Evolutionary conservation across 495 filamentous ascomycete genomes (phyloP), one percentile per base, ranked within the genome.

Genomic region (Opeltia flavorubescens): DNA sequence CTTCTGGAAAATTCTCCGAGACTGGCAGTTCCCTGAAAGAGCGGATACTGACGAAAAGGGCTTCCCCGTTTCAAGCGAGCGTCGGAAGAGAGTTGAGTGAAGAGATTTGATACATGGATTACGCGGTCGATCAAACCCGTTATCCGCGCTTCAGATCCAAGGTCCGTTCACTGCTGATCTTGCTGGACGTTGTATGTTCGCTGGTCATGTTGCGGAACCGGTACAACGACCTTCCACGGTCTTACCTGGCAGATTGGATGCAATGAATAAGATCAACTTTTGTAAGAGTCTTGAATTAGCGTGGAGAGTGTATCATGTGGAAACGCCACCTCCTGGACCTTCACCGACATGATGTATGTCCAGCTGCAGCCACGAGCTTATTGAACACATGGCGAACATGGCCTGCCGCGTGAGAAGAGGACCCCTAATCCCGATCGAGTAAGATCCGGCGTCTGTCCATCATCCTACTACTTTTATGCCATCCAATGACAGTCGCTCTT

Each of bases 101-200:
- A 12, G 8, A 12, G 25, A 25, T 17, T 4, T 41, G 38, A 25
- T 5, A 25, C 35, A 0, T 24, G 38, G 20, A 5, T 23, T 41
- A 21, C 38, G 38, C 38, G n/a, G 38, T 41, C 38, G 38, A 41
- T 41, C 38, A 41, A 41, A 41, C 38, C 38, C 18, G 25, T 41
- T 41, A 41, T 25, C 8, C 38, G 38, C 38, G 38, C 38, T 41
- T 38, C 9, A 3, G 21, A 5, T 3, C 13, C 38, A 21, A 25
- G 38, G 38, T 20, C 38, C 38, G 38, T 41, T 41, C 38, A 41
- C 38, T 13, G 12, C 21, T 41, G 38, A 41, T 41, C 18, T 9
- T 31, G 29, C 6, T 31, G 6, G n/a, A n/a, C n/a, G n/a, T n/a
- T n/a, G n/a, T n/a, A n/a, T n/a, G n/a, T n/a, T n/a, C n/a, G n/a